Base-by-base conservation (phyloP, 2,329 filamentous ascomycete species). In the Colletotrichum ledebouriae region DNA sequence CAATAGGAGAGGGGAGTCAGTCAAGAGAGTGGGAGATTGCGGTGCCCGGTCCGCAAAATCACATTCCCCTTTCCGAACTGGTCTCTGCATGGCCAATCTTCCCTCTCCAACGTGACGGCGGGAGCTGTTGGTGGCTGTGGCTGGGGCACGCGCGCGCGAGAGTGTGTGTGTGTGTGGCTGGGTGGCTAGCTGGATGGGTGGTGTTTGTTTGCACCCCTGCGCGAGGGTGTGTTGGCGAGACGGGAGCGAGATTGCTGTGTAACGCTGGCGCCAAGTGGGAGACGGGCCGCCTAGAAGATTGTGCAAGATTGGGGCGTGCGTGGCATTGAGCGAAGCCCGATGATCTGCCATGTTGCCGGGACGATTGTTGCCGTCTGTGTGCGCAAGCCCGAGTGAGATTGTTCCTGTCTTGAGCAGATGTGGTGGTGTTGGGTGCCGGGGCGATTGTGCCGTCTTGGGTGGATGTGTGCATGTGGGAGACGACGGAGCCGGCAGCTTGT, bases 11-110 rank as follows among this genome's bases (percentile, higher is more conserved):
- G 20, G 17, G 46, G 46, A 9, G 3, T 49, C 46, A 22, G 46
- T 25, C 13, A 15, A 22, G 46, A 1, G 11, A 12, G 25, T 22
- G 11, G 11, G 46, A 49, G 2, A 49, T 25, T 49, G 10, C 46
- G 46, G 46, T 49, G 46, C 46, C 46, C 46, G 17, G 46, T 49
- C 46, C 46, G 46, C 46, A 49, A 49, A 22, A 49, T 49, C 20
- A 10, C 46, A 49, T 25, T 6, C 17, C 20, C 13, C 20, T 49
- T 47, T 22, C 46, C 46, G 17, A 49, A 22, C 46, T 20, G 46
- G 7, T 10, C 46, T 49, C 46, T 22, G 46, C 46, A 22, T 49
- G 46, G 11, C 12, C 17, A 17, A 17, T 17, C 17, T 17, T 17
- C 17, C 46, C 9, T 49, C 46, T 49, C n/a, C 0, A 47, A 22